Evolutionary conservation across 2,329 filamentous ascomycete genomes (phyloP), one percentile per base, ranked within the genome.

Genomic region (Verticillium zaregamsianum): DNA sequence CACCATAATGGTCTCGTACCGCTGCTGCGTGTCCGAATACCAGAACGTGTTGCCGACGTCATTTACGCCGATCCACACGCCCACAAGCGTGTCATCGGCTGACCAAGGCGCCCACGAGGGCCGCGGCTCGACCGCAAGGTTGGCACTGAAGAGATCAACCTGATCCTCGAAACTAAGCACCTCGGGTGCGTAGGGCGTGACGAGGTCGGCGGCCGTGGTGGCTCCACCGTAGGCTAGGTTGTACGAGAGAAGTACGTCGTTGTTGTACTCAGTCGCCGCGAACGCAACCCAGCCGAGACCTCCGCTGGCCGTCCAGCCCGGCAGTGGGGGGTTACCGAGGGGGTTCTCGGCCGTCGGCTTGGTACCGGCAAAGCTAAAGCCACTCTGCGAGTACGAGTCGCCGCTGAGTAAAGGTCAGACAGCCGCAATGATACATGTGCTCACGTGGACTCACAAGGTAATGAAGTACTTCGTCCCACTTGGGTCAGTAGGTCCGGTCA

Each of bases 341-440:
- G 86, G 85, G 67, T 87, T 85, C 6, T 73, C 71, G 5, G 75
- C 63, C n/a, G 75, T 80, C 12, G 86, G 84, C 61, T 86, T 81
- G 1, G 76, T 72, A 23, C 73, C 73, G 39, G 72, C 74, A 56
- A 80, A 69, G 65, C 85, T 73, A 74, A 88, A 89, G 52, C 81
- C 82, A 2, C 83, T 86, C 64, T 82, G 79, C 1, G 83, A 83
- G 72, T 87, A 88, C 3, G 83, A 86, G 67, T 88, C 82, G 52
- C 85, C 85, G 66, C 82, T 83, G 59, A 28, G 5, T 49, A 31
- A 15, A 60, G 45, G 12, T 45, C 33, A 40, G 56, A 2, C 28
- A 15, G 23, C n/a, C 2, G 20, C 17, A 7, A 35, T 20, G 3
- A 1, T 2, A 45, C 28, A 5, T 1, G 5, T 28, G 1, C 57